A percentile compares a stretch with the other conserved stretches of the same genome.
Evolutionary conservation across 2,329 filamentous ascomycete genomes (phyloP).

Genomic region (Magnaporthiopsis rhizophila): DNA sequence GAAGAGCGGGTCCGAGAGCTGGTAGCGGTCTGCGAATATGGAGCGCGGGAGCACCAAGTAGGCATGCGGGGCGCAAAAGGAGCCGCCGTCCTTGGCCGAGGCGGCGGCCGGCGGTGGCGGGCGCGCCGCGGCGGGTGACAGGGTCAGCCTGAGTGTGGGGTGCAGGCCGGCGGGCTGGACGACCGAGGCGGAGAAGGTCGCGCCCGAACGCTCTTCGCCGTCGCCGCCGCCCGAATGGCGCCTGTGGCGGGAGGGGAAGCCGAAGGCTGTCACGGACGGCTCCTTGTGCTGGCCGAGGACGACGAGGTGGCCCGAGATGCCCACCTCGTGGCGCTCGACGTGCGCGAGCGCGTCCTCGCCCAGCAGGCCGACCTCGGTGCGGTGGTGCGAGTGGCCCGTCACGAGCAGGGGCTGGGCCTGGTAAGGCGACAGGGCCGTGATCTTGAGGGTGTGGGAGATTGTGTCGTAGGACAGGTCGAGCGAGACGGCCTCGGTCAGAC

Average conservation of each 20-base stretch:
- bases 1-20: slow-evolving; percentile 69
- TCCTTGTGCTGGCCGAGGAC: slow-evolving; percentile 68
- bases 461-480: slow-evolving; percentile 73
- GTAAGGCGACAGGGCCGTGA: slow-evolving; percentile 58
- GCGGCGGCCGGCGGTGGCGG: slow-evolving; percentile 25
- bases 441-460: slow-evolving; percentile 54
- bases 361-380: slow-evolving; percentile 76
- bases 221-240: slow-evolving; percentile 35
- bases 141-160: slow-evolving; percentile 63
- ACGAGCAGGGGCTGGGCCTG: slow-evolving; percentile 31
- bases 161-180: slow-evolving; percentile 72
- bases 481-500: slow-evolving; percentile 45
- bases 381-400: slow-evolving; percentile 34
- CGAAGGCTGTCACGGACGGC: slow-evolving; percentile 71
- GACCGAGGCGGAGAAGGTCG: slow-evolving; percentile 57
- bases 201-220: slow-evolving; percentile 12
- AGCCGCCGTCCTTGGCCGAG: background rate
- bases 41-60: slow-evolving; percentile 75
- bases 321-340: slow-evolving; percentile 64
- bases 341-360: slow-evolving; percentile 51
- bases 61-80: slow-evolving; percentile 62
- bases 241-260: slow-evolving; percentile 71
- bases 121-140: slow-evolving; percentile 35
- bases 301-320: slow-evolving; percentile 68
- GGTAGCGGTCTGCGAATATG: slow-evolving; percentile 83